These are phyloP conservation scores for Apiotrichum mycotoxinovorans DNA, from an alignment of 1,284 basidiomycete species.

Conservation along the genomic window DNA sequence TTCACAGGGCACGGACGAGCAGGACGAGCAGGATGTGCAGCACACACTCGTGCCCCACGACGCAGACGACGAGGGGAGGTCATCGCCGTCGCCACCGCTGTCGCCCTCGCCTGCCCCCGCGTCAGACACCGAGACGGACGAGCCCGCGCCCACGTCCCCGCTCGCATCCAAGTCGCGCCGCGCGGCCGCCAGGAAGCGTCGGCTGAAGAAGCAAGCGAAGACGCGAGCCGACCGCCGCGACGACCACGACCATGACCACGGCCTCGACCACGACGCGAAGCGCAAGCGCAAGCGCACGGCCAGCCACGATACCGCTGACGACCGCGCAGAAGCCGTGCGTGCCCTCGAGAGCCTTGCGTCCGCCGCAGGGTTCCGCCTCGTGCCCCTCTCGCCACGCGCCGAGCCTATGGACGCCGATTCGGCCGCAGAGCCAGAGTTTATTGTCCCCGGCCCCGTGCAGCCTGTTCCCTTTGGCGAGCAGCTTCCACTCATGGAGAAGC, in stretches of 20 bases:
- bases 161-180: slow-evolving; percentile 6
- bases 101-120: background rate
- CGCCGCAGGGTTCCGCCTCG: background rate
- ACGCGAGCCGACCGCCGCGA: too few species aligned
- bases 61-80: background rate
- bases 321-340: background rate
- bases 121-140: background rate
- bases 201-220: background rate
- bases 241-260: too few species aligned
- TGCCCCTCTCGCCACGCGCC: background rate
- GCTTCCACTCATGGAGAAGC: background rate
- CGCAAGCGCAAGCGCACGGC: background rate
- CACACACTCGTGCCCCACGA: background rate
- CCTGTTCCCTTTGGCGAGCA: background rate
- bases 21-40: slow-evolving; percentile 6
- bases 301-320: background rate
- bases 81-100: background rate
- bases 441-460: background rate
- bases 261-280: background rate
- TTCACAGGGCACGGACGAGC: background rate
- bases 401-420: background rate
- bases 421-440: background rate
- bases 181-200: background rate
- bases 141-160: background rate
- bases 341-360: slow-evolving; percentile 1